Evolutionary conservation across 2,329 filamentous ascomycete species (phyloP).

Genomic region (Nothopassalora personata): DNA sequence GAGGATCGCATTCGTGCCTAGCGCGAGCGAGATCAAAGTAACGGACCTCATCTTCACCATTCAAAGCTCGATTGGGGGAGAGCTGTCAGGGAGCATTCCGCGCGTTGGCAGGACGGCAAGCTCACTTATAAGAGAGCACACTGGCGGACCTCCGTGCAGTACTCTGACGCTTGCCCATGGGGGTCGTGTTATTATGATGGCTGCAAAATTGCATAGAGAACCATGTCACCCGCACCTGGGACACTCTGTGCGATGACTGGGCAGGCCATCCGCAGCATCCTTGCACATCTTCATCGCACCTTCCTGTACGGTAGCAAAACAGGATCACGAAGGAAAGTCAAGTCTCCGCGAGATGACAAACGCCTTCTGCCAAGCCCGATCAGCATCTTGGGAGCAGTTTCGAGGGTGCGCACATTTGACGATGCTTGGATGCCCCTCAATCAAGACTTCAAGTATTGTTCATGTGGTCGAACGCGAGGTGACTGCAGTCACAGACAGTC

Average conservation of each 20-base stretch:
- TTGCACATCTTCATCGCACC: conserved; percentile 4
- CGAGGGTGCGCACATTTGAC: neutral
- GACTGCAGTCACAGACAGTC: neutral
- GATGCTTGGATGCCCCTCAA: neutral
- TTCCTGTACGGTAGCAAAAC: neutral
- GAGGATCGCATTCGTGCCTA: neutral
- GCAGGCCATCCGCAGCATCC: neutral
- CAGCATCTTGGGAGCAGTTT: neutral
- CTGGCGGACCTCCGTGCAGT: neutral
- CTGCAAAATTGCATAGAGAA: neutral
- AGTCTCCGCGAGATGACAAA: neutral
- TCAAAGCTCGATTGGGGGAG: neutral
- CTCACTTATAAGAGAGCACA: neutral
- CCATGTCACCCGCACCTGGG: neutral
- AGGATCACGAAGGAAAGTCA: neutral
- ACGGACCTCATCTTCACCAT: neutral
- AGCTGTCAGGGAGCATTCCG: neutral
- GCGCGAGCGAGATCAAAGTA: neutral
- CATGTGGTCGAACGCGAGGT: neutral
- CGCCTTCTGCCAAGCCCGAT: neutral
- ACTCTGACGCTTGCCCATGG: neutral
- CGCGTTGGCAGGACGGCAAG: neutral
- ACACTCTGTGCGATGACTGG: neutral
- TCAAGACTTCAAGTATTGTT: neutral
- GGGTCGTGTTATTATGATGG: neutral